Percentiles rank a stretch among this genome's conserved stretches.
Conservation (phyloP, 2,329 filamentous ascomycete genomes). For the Arthroderma sp. region DNA sequence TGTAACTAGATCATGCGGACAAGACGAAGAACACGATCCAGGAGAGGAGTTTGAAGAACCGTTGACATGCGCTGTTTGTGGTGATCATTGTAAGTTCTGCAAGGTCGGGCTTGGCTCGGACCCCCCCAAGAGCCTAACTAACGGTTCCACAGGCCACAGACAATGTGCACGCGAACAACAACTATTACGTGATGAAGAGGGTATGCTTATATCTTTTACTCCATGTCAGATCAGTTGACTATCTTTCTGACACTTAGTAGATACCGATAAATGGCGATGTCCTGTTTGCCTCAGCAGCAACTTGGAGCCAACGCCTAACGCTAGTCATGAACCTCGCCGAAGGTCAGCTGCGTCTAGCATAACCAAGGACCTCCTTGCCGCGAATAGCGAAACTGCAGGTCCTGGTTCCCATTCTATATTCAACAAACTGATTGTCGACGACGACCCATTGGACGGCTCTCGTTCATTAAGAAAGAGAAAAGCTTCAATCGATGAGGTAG, state of each 20-base stretch:
- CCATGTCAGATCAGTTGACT: neutral
- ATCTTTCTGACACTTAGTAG: conserved; percentile 26
- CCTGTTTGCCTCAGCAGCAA: conserved; percentile 39
- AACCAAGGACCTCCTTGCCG: conserved; percentile 58
- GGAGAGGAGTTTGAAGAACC: conserved; percentile 69
- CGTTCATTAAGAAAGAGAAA: conserved; percentile 74
- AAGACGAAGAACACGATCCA: conserved; percentile 71
- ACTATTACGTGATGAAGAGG: conserved; percentile 47
- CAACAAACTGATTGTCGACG: conserved; percentile 56
- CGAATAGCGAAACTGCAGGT: conserved; percentile 50
- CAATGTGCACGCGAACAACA: conserved; percentile 70
- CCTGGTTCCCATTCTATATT: conserved; percentile 66
- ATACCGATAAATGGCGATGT: conserved; percentile 50
- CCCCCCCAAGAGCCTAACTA: conserved; percentile 24
- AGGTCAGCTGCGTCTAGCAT: conserved; percentile 52
- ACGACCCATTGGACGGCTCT: conserved; percentile 62
- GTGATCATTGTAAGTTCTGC: conserved; percentile 60
- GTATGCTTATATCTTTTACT: conserved; percentile 36
- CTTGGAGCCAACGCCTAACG: conserved; percentile 19
- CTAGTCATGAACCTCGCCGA: conserved; percentile 22
- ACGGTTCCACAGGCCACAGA: conserved; percentile 60
- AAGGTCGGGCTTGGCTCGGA: conserved; percentile 18
- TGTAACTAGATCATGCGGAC: conserved; percentile 42
- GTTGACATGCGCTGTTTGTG: conserved; percentile 63
- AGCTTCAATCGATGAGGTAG: conserved; percentile 54